These are phyloP conservation scores for Phaeomoniella chlamydospora DNA, from an alignment of 2,329 filamentous ascomycete genomes.

Conservation along the genomic window DNA sequence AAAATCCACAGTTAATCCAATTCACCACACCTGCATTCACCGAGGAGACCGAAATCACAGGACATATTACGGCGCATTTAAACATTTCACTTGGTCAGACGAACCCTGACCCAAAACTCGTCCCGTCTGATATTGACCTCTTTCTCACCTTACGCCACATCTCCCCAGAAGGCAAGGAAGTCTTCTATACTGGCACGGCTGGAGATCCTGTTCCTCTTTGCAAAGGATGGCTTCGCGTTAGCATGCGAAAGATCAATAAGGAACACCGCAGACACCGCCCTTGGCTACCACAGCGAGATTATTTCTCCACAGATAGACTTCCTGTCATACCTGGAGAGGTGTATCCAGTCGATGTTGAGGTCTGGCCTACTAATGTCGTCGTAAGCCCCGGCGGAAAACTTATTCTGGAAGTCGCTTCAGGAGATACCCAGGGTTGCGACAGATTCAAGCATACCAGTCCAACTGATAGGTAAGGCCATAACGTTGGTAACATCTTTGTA, in stretches of 20 bases:
- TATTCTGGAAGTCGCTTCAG: conserved; percentile 17
- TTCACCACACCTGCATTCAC: conserved; percentile 45
- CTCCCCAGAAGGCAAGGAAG: conserved; percentile 32
- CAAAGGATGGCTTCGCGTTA: conserved; percentile 42
- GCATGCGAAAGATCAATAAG: conserved; percentile 31
- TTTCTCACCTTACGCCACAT: conserved; percentile 42
- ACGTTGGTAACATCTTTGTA: neutral
- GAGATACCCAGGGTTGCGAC: conserved; percentile 36
- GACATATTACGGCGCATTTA: conserved; percentile 50
- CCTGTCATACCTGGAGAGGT: conserved; percentile 35
- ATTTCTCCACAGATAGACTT: conserved; percentile 30
- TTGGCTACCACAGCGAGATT: conserved; percentile 35
- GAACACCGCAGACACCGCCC: conserved; percentile 27
- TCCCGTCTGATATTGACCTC: conserved; percentile 36
- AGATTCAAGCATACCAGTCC: conserved; percentile 33
- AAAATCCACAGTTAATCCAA: conserved; percentile 38
- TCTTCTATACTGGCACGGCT: conserved; percentile 41
- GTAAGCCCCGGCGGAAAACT: conserved; percentile 18
- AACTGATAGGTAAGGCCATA: conserved; percentile 15
- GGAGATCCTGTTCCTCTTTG: conserved; percentile 38
- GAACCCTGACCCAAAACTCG: conserved; percentile 23
- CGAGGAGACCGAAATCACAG: conserved; percentile 55
- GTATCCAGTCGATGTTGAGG: conserved; percentile 33
- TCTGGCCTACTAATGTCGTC: conserved; percentile 23
- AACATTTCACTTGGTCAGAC: conserved; percentile 40